phyloP scores from a whole-genome alignment of 2,329 filamentous ascomycete species.

The Xylaria sp. region DNA sequence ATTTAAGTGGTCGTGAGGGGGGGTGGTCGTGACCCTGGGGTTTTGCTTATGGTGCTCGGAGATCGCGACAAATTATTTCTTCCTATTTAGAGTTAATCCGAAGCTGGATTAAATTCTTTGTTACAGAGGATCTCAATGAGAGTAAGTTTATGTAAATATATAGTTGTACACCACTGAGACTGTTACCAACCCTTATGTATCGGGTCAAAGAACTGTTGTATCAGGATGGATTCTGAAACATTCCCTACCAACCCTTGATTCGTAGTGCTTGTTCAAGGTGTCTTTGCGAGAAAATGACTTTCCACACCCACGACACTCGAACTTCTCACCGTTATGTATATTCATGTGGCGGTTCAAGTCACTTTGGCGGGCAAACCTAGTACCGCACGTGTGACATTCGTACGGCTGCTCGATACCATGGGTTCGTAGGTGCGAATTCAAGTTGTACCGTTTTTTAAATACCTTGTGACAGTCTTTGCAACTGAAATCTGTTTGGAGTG shows the following conservation, averaged over 20 bases:
- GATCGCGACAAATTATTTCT: too few species aligned
- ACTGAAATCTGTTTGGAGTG: neutral
- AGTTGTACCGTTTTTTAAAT: neutral
- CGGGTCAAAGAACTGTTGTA: too few species aligned
- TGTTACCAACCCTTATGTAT: too few species aligned
- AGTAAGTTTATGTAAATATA: too few species aligned
- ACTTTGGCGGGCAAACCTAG: neutral
- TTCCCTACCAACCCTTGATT: neutral
- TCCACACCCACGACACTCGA: neutral
- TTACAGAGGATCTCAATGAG: too few species aligned
- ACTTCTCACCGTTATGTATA: neutral
- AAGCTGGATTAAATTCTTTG: too few species aligned
- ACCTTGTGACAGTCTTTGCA: neutral
- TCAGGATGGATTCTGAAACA: too few species aligned
- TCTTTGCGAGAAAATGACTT: slow-evolving; percentile 2
- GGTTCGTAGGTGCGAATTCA: neutral
- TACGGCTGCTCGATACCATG: neutral
- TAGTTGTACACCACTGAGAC: too few species aligned
- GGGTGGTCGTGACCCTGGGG: too few species aligned
- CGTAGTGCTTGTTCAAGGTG: neutral
- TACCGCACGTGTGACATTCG: neutral
- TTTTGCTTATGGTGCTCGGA: too few species aligned
- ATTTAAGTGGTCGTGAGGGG: too few species aligned
- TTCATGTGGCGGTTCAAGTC: neutral
- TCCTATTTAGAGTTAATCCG: too few species aligned